These are phyloP conservation scores for Paramecium caudatum DNA, from an alignment of 73 alveolate genomes.

Conservation along the genomic window DNA sequence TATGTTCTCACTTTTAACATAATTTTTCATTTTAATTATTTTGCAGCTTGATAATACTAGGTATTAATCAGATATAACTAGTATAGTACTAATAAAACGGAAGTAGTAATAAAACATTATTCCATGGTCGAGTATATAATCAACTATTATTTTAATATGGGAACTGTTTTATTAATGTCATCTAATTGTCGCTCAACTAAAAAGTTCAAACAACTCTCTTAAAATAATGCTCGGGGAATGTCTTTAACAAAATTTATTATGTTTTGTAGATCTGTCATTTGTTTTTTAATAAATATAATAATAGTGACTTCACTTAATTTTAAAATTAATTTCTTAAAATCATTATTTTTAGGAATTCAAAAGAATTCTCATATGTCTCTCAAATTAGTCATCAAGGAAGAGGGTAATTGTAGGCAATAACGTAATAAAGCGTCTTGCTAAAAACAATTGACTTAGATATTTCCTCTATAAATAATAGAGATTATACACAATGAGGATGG, in stretches of 20 bases:
- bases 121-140: constrained; percentile 8
- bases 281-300: no score
- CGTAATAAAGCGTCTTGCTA: constrained; percentile 10
- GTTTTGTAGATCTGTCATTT: no score
- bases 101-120: not conserved
- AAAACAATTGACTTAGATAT: not conserved
- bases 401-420: constrained; percentile 5
- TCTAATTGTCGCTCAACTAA: not conserved
- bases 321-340: no score
- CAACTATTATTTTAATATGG: constrained; percentile 6
- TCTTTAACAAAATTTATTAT: no score
- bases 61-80: not conserved
- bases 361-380: constrained; percentile 42
- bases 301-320: no score
- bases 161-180: not conserved
- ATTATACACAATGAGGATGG: no score
- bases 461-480: not conserved
- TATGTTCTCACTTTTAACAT: not conserved
- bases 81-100: not conserved
- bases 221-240: no score
- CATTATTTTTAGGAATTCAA: no score
- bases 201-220: not conserved
- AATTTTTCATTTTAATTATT: not conserved
- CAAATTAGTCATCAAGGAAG: constrained; percentile 49
- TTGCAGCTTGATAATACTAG: not conserved